Base-by-base conservation (phyloP, 2,329 filamentous ascomycete genomes). In the Verticillium dahliae region DNA sequence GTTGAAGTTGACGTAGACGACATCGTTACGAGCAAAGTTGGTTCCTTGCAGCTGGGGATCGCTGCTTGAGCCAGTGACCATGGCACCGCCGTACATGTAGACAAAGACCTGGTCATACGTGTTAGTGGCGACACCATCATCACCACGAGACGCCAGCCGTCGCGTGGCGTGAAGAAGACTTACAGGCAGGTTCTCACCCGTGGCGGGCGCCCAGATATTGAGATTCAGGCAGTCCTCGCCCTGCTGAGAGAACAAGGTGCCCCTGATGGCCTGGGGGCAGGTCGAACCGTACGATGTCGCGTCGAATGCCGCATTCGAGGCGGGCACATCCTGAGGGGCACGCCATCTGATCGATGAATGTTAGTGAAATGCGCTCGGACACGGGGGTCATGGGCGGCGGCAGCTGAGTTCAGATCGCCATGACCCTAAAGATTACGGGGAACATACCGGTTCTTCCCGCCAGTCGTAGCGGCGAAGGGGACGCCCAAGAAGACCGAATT, bases 71-170 rank as follows among this genome's bases (percentile, higher is more conserved):
- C 74, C 74, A 6, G 74, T 76, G 59, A 78, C 75, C 68, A 78
- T 78, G 0, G 76, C 76, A 52, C 75, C 77, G 6, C 77, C 77
- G 27, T 78, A 78, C 67, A 79, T 79, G 63, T 78, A 79, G 1
- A 80, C 73, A 22, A 76, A 66, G 0, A 78, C 75, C 35, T 74
- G 55, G n/a, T 11, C n/a, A 22, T 5, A 31, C 9, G 5, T 15
- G 38, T 18, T 22, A 34, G 57, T 34, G 18, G 18, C 6, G 4
- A 31, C n/a, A 22, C 9, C 18, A 22, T 22, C 18, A 22, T 60
- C 22, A 60, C 27, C 37, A 14, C 33, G 22, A 33, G 31, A 33
- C 58, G 13, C n/a, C 45, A 22, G 7, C 4, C 5, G 27, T 31
- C 27, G 27, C 27, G 27, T 31, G 10, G 9, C 7, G 9, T 31